Base-by-base conservation (phyloP, 345 rosid species). In the Citropsis articulata region DNA sequence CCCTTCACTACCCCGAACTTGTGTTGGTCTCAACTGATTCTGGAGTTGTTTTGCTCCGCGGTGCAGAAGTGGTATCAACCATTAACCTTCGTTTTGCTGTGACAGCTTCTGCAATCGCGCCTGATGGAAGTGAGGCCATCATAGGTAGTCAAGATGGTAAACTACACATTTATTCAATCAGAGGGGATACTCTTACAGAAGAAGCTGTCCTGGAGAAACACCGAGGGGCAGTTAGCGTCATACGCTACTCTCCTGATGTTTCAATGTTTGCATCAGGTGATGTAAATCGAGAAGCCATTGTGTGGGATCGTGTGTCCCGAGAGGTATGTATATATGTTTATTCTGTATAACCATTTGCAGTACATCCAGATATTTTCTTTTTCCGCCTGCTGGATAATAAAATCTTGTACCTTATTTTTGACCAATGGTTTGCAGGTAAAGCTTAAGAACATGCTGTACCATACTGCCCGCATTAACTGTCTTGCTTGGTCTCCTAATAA, bases 231-330 rank as follows among this genome's bases (percentile, higher is more conserved):
- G 81, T 95, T 84, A 89, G 88, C 63, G 95, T 88, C 79, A 90
- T 95, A 79, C 86, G 81, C 25, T 93, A 95, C 85, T 95, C 99
- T 48, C 98, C 98, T 3, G 97, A 95, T 84, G 70, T 87, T 35
- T 89, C 99, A 73, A 90, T 95, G 99, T 90, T 95, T 87, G 98
- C 97, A 69, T 90, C 99, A 62, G 97, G 87, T 71, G 99, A 95
- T 88, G 76, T 85, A 73, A 93, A 91, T 80, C 88, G 98, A 89
- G 99, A 95, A 87, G 95, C 99, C 72, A 72, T 91, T 6, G 93
- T 93, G 45, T 93, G 98, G 98, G 97, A 93, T 76, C 87, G 91
- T 75, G 86, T 80, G 80, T 85, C 99, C 45, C 84, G 86, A 79
- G 97, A 95, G 98, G 99, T 95, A 85, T 45, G 21, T 12, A 31